phyloP scores from a whole-genome alignment of 441 rosid genomes.

The Flueggea neowawraea region DNA sequence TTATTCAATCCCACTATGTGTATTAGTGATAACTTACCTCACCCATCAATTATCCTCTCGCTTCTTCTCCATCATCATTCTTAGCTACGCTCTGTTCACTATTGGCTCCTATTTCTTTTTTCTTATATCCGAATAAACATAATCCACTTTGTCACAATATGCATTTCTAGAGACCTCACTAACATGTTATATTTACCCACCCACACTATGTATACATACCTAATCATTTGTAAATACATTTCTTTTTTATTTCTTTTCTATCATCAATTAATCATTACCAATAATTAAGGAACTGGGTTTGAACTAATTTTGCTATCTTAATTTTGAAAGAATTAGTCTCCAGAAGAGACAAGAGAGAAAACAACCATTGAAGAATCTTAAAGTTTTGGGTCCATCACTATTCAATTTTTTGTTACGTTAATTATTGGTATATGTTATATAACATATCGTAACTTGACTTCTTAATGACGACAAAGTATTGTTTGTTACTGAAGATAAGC shows the following conservation, averaged over 20 bases:
- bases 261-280: background rate
- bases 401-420: too few relatives aligned
- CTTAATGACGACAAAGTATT: too few relatives aligned
- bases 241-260: background rate
- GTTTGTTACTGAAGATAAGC: too few relatives aligned
- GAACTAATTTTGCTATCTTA: constrained; percentile 1
- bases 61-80: constrained; percentile 22
- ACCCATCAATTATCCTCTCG: constrained; percentile 20
- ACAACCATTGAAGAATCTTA: constrained; percentile 1
- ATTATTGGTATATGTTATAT: too few relatives aligned
- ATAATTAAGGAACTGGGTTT: constrained; percentile 4
- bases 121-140: too few relatives aligned
- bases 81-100: constrained; percentile 9
- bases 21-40: constrained; percentile 34
- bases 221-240: constrained; percentile 15
- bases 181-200: too few relatives aligned
- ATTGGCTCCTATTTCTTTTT: constrained; percentile 12
- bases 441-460: too few relatives aligned
- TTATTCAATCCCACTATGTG: constrained; percentile 10
- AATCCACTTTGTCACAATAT: too few relatives aligned
- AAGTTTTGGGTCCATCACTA: too few relatives aligned
- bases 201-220: background rate
- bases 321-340: background rate
- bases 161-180: too few relatives aligned
- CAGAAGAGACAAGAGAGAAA: constrained; percentile 12